phyloP scores from a whole-genome alignment of 768 basidiomycete species.

The Goffeauzyma gilvescens region DNA sequence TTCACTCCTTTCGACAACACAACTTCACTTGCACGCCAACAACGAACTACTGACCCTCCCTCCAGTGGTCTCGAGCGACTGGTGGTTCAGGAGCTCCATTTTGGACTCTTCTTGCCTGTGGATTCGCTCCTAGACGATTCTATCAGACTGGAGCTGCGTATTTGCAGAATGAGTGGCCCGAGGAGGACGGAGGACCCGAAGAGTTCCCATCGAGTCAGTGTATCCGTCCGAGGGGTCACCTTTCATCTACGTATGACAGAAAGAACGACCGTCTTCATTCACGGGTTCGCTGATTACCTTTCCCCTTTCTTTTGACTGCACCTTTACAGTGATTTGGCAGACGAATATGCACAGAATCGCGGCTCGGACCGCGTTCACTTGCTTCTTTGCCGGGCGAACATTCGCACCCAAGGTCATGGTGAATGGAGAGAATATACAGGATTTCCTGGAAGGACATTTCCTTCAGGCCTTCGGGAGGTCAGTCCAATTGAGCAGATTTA shows the following conservation, averaged over 20 bases:
- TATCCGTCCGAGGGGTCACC: too few species aligned
- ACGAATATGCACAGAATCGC: conserved; percentile 6
- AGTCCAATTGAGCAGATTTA: too few species aligned
- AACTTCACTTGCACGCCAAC: conserved; percentile 38
- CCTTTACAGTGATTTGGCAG: conserved; percentile 8
- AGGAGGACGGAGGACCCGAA: too few species aligned
- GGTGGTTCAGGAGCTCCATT: conserved; percentile 88
- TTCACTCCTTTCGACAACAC: background rate
- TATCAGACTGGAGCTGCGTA: background rate
- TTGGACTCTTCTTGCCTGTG: conserved; percentile 50
- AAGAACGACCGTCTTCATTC: too few species aligned
- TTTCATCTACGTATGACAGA: too few species aligned
- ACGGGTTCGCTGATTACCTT: too few species aligned
- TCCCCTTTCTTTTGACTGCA: too few species aligned
- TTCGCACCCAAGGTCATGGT: conserved; percentile 82
- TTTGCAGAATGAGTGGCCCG: background rate
- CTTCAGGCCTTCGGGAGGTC: conserved; percentile 57
- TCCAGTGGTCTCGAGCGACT: conserved; percentile 97
- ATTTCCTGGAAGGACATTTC: conserved; percentile 66
- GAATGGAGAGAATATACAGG: conserved; percentile 80
- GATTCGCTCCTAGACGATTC: background rate
- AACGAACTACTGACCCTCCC: too few species aligned
- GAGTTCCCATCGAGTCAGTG: conserved; percentile 2
- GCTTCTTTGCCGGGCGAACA: conserved; percentile 78
- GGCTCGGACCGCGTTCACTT: conserved; percentile 66